These are phyloP conservation scores for Suzukiozyma palmioleophila DNA, from an alignment of 1,139 yeast species.

Conservation along the genomic window DNA sequence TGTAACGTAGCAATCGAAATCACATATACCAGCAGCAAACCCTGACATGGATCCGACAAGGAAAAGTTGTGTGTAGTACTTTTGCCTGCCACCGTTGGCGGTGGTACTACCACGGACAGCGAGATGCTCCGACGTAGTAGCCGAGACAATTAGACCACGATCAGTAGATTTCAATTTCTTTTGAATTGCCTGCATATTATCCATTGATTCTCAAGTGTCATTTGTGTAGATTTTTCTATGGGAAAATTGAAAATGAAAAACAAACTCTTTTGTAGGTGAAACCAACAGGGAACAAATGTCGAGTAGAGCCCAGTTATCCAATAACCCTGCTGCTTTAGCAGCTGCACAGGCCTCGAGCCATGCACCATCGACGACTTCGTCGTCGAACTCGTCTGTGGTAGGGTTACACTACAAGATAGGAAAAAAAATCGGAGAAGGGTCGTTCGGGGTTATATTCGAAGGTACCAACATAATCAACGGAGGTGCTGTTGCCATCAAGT, in stretches of 20 bases:
- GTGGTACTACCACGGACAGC: no score
- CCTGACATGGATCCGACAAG: no score
- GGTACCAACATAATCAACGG: conserved; percentile 74
- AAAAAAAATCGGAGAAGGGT: conserved; percentile 81
- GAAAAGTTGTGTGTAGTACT: no score
- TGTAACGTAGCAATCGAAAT: no score
- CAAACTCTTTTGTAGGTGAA: background rate
- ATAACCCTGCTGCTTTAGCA: conserved; percentile 38
- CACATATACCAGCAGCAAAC: no score
- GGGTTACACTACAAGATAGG: conserved; percentile 80
- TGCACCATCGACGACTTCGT: conserved; percentile 13
- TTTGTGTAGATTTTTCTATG: conserved; percentile 1
- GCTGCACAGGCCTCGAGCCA: conserved; percentile 34
- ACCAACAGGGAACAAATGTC: conserved; percentile 9
- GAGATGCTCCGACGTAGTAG: no score
- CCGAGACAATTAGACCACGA: no score
- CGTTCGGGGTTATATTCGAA: conserved; percentile 79
- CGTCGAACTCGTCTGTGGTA: conserved; percentile 49
- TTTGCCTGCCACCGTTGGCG: no score
- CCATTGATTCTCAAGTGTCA: background rate
- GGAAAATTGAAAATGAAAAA: background rate
- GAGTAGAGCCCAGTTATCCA: conserved; percentile 15
- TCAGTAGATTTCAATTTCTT: background rate
- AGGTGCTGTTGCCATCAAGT: conserved; percentile 69
- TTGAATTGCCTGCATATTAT: background rate